phyloP scores from a whole-genome alignment of 1,284 basidiomycete species.

The Pseudozyma hubeiensis region DNA sequence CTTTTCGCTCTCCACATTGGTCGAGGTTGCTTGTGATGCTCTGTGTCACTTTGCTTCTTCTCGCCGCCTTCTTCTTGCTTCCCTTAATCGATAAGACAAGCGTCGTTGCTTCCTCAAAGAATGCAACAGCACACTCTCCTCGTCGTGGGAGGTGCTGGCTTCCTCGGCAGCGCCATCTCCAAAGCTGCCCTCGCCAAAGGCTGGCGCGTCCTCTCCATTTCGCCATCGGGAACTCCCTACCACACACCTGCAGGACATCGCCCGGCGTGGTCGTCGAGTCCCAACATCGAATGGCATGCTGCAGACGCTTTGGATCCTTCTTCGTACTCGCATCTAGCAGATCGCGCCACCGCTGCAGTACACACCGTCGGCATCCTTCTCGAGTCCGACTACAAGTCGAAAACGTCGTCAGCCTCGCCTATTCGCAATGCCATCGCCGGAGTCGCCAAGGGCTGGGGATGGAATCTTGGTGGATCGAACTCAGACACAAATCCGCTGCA shows the following conservation, averaged over 20 bases:
- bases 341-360: conserved; percentile 80
- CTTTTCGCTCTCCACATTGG: conserved; percentile 14
- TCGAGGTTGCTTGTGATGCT: neutral
- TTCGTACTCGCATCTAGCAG: conserved; percentile 79
- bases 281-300: conserved; percentile 57
- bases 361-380: conserved; percentile 94
- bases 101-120: neutral
- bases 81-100: neutral
- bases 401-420: conserved; percentile 21
- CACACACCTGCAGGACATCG: conserved; percentile 86
- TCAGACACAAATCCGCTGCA: conserved; percentile 65
- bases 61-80: neutral
- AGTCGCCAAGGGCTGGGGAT: conserved; percentile 66
- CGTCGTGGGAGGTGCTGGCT: conserved; percentile 93
- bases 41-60: neutral
- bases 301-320: conserved; percentile 77
- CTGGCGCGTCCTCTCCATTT: conserved; percentile 87
- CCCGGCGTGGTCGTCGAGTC: conserved; percentile 80
- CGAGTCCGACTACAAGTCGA: conserved; percentile 82
- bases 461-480: conserved; percentile 61
- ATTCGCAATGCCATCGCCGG: conserved; percentile 50
- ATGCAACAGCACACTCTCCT: conserved; percentile 50
- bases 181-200: conserved; percentile 84
- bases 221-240: conserved; percentile 87
- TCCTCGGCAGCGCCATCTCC: conserved; percentile 93